These are phyloP conservation scores for Penicillium sp. DNA, from an alignment of 2,329 filamentous ascomycete genomes.

Conservation along the genomic window DNA sequence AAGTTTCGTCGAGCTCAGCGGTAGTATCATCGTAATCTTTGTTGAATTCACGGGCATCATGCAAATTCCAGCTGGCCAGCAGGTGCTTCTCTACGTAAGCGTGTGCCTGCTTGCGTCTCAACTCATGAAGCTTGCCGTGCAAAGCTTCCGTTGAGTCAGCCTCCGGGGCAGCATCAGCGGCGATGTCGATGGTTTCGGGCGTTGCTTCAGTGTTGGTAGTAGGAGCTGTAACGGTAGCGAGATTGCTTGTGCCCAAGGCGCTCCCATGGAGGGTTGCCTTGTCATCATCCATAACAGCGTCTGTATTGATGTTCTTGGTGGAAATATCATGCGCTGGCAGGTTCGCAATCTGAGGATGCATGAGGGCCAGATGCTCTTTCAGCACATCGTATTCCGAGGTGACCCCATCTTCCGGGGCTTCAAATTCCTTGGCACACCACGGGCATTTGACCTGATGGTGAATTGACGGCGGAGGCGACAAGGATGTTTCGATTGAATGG, in stretches of 20 bases:
- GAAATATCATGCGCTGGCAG: conserved; percentile 23
- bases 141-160: conserved; percentile 14
- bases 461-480: conserved; percentile 28
- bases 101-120: conserved; percentile 20
- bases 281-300: conserved; percentile 12
- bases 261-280: conserved; percentile 14
- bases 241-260: conserved; percentile 1
- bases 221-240: conserved; percentile 11
- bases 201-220: conserved; percentile 16
- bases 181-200: conserved; percentile 17
- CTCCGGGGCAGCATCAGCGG: conserved; percentile 1
- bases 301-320: conserved; percentile 17
- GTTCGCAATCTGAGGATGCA: conserved; percentile 30
- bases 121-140: conserved; percentile 19
- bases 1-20: conserved; percentile 26
- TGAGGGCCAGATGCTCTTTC: conserved; percentile 29
- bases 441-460: conserved; percentile 27
- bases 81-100: conserved; percentile 29
- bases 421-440: conserved; percentile 35
- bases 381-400: conserved; percentile 26
- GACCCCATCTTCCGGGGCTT: conserved; percentile 22
- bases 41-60: conserved; percentile 33
- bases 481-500: conserved; percentile 32
- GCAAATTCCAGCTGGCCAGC: conserved; percentile 33
- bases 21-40: conserved; percentile 30